Evolutionary conservation across 192 early-diverging fungal genomes (phyloP).

Genomic region (Coemansia sp.): DNA sequence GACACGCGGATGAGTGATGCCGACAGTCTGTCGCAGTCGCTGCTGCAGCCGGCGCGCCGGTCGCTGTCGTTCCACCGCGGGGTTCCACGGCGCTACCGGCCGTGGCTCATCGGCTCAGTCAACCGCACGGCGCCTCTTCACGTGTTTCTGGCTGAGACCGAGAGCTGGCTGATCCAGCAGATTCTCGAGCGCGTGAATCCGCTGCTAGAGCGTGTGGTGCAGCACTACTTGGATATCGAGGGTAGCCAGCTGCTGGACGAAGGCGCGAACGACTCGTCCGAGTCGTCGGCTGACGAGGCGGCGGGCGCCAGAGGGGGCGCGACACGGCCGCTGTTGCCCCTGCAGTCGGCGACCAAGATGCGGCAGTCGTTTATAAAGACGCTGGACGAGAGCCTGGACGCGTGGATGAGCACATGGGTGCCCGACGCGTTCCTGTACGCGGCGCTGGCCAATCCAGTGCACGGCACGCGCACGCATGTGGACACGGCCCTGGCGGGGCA

Average conservation of each 20-base stretch:
- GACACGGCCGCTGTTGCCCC: background rate
- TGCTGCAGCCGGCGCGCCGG: constrained; percentile 16
- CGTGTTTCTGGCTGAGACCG: constrained; percentile 46
- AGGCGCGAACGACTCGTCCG: background rate
- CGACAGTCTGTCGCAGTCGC: background rate
- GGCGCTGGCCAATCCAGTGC: constrained; percentile 12
- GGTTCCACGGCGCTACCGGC: constrained; percentile 27
- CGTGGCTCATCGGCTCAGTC: constrained; percentile 41
- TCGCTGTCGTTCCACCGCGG: constrained; percentile 24
- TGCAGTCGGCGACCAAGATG: constrained; percentile 27
- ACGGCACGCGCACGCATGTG: constrained; percentile 22
- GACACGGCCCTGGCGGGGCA: constrained; percentile 9
- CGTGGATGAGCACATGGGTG: constrained; percentile 45
- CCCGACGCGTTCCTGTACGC: constrained; percentile 37
- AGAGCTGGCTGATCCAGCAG: constrained; percentile 54
- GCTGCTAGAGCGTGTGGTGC: constrained; percentile 40
- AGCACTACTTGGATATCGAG: constrained; percentile 48
- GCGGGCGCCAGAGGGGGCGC: background rate
- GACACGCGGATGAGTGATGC: background rate
- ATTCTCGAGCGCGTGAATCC: constrained; percentile 44
- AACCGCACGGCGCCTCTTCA: constrained; percentile 45
- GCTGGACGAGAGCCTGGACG: constrained; percentile 29
- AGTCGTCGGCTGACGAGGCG: background rate
- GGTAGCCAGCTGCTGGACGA: constrained; percentile 40
- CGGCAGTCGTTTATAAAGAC: constrained; percentile 37